Base-by-base conservation (phyloP, 306 rosid species). In the Sesbania bispinosa region DNA sequence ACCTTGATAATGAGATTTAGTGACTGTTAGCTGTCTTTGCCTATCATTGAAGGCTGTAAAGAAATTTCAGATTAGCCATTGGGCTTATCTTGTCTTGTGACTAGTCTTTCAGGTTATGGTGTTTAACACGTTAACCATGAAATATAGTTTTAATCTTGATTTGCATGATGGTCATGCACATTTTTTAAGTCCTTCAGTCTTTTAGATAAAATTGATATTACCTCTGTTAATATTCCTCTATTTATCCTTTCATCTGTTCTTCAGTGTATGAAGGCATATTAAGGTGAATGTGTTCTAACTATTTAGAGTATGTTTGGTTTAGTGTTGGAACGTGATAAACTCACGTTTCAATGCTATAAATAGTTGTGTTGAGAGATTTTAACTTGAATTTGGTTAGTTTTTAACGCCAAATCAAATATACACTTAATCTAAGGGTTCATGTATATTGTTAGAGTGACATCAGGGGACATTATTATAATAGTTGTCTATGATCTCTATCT, bases 371-470 rank as follows among this genome's bases (percentile, higher is more conserved):
- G n/a, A n/a, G n/a, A n/a, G n/a, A n/a, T n/a, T n/a, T n/a, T n/a
- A n/a, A n/a, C n/a, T n/a, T n/a, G n/a, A n/a, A n/a, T n/a, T n/a
- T n/a, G n/a, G n/a, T n/a, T n/a, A n/a, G n/a, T n/a, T n/a, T n/a
- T n/a, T n/a, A n/a, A n/a, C n/a, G n/a, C n/a, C n/a, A n/a, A n/a
- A n/a, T n/a, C n/a, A n/a, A n/a, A n/a, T n/a, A n/a, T n/a, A n/a
- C n/a, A n/a, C n/a, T n/a, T 75, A 16, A 27, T 74, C 15, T 20
- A 3, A 42, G 63, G 63, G 29, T 67, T 67, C 71, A 64, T 33
- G 47, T 18, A 21, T 32, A n/a, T n/a, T 71, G 41, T 36, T 29
- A 36, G 54, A 54, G 62, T 73, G 20, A 39, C 29, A 15, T 24
- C 47, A 7, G 33, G 24, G 59, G 20, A 52, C 36, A 18, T 14